phyloP scores from a whole-genome alignment of 257 asterid genomes.

The Eustoma russellianum region DNA sequence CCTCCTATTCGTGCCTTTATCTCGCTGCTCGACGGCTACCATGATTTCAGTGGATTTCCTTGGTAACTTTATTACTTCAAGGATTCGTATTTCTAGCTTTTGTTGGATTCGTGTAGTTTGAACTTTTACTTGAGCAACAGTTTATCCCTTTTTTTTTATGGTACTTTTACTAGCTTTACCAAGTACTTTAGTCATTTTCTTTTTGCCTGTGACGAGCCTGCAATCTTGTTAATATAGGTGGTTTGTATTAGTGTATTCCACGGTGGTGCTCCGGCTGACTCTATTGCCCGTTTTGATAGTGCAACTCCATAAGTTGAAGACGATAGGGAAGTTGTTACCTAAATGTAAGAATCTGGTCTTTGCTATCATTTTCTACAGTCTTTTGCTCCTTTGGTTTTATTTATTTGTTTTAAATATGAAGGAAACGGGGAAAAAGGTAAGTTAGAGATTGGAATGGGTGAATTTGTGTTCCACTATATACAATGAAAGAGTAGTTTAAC shows the following conservation, averaged over 20 bases:
- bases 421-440: not conserved
- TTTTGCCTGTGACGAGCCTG: too few species aligned
- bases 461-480: not conserved
- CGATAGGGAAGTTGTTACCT: slow-evolving; percentile 51
- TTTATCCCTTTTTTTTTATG: not conserved
- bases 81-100: not conserved
- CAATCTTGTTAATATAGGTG: slow-evolving; percentile 48
- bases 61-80: slow-evolving; percentile 17
- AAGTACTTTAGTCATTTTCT: too few species aligned
- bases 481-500: not conserved
- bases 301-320: slow-evolving; percentile 68
- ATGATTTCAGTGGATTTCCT: slow-evolving; percentile 30
- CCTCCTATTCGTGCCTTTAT: slow-evolving; percentile 28
- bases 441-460: not conserved
- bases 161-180: not conserved
- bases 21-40: slow-evolving; percentile 28
- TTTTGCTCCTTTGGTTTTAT: not conserved
- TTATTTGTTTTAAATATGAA: not conserved
- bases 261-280: slow-evolving; percentile 56
- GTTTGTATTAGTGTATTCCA: slow-evolving; percentile 63
- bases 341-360: slow-evolving; percentile 48
- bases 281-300: slow-evolving; percentile 52
- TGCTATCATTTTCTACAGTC: slow-evolving; percentile 5
- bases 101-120: not conserved
- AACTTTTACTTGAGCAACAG: not conserved